Base-by-base conservation (phyloP, 2,329 filamentous ascomycete species). In the Neonectria neomacrospora region DNA sequence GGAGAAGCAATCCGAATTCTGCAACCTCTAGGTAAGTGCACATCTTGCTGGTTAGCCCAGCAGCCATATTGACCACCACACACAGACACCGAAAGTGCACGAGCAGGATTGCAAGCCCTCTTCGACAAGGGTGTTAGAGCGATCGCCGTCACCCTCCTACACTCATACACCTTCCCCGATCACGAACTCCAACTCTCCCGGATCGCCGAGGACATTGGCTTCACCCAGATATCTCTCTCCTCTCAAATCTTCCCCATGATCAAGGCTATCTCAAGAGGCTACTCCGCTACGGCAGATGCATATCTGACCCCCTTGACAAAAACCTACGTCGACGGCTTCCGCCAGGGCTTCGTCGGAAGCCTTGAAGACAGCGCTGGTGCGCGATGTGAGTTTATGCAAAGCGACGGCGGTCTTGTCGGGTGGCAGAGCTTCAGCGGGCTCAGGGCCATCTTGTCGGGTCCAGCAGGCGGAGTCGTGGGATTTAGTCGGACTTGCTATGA, bases 401-500 rank as follows among this genome's bases (percentile, higher is more conserved):
- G 87, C 0, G 82, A 84, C 42, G 82, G 82, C 3, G 82, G 82
- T 0, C 73, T 85, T 1, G 79, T 80, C 1, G 85, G 88, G 66
- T 86, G 87, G 7, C 82, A 85, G 65, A 85, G 82, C 58, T 92
- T 93, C 73, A 90, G 87, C 16, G 91, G 91, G 0, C 78, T 92
- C 4, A 85, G 87, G 65, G 90, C 89, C 0, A 91, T 94, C 39
- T 77, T 94, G 0, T 91, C 88, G 1, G 91, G 91, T 0, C 91
- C 91, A 7, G 91, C 91, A 16, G 91, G 90, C 18, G 91, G 91
- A 45, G 91, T 93, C 0, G 90, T 93, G 1, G 91, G 91, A 3
- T 92, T 92, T 75, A 90, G 91, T 3, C 81, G 90, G 10, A 93
- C 91, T 0, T 91, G 87, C 1, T 93, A 90, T 76, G 90, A 93